These are phyloP conservation scores for Boletales sp. DNA, from an alignment of 768 basidiomycete genomes.

Conservation along the genomic window DNA sequence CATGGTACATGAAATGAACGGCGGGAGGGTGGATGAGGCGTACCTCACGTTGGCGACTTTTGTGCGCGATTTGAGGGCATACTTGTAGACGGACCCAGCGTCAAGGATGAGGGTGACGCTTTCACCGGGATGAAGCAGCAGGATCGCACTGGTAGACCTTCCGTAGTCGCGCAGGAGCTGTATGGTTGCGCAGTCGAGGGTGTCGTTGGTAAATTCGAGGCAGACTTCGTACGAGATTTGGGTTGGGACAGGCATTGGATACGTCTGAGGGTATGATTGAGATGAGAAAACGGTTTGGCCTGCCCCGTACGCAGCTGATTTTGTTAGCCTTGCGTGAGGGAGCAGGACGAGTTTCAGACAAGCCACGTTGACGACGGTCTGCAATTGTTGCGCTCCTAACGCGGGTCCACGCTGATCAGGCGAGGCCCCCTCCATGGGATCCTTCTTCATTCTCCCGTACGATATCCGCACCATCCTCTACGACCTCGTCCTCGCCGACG, in stretches of 20 bases:
- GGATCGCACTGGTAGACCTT: constrained; percentile 47
- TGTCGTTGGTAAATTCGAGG: constrained; percentile 70
- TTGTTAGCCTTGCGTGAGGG: constrained; percentile 32
- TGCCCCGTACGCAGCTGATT: constrained; percentile 27
- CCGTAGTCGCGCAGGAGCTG: constrained; percentile 67
- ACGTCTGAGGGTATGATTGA: neutral
- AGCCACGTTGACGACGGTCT: constrained; percentile 22
- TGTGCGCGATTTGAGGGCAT: constrained; percentile 61
- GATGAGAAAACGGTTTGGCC: constrained; percentile 15
- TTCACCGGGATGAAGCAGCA: constrained; percentile 60
- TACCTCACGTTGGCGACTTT: constrained; percentile 71
- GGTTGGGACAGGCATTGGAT: constrained; percentile 55
- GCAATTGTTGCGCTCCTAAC: constrained; percentile 29
- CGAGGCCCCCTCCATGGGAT: constrained; percentile 14
- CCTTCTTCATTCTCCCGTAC: constrained; percentile 28
- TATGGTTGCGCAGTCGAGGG: constrained; percentile 57
- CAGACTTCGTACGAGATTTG: constrained; percentile 58
- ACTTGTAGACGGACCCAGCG: constrained; percentile 65
- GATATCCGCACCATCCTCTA: constrained; percentile 37
- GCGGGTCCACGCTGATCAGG: constrained; percentile 31
- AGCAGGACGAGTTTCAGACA: constrained; percentile 26
- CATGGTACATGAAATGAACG: constrained; percentile 1
- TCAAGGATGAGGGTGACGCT: constrained; percentile 65
- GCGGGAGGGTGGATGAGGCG: constrained; percentile 20
- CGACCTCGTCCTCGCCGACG: constrained; percentile 24